Percentiles rank a stretch among this genome's conserved stretches.
Conservation (phyloP, 345 rosid species). For the thale cress (Arabidopsis thaliana) region TAIR10.1 NC_003074.8:40501-41000, state of each 20-base stretch:
- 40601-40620: constrained; percentile 14
- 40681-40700: constrained; percentile 91
- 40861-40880: constrained; percentile 14
- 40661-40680: constrained; percentile 83
- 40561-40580: constrained; percentile 73
- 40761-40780: constrained; percentile 86
- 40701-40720: constrained; percentile 93
- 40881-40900: constrained; percentile 4
- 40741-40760: constrained; percentile 98
- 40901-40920: neutral
- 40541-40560: constrained; percentile 95
- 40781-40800: constrained; percentile 98
- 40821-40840: constrained; percentile 95
- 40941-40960: constrained; percentile 91
- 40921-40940: constrained; percentile 3
- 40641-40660: no score
- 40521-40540: constrained; percentile 79
- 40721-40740: constrained; percentile 95
- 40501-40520: constrained; percentile 67
- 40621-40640: neutral
- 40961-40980: constrained; percentile 92
- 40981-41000: constrained; percentile 97
- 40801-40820: constrained; percentile 95
- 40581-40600: constrained; percentile 15
- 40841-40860: constrained; percentile 27